Conservation (phyloP, 805 yeast genomes). For the Lachancea thermotolerans region DNA sequence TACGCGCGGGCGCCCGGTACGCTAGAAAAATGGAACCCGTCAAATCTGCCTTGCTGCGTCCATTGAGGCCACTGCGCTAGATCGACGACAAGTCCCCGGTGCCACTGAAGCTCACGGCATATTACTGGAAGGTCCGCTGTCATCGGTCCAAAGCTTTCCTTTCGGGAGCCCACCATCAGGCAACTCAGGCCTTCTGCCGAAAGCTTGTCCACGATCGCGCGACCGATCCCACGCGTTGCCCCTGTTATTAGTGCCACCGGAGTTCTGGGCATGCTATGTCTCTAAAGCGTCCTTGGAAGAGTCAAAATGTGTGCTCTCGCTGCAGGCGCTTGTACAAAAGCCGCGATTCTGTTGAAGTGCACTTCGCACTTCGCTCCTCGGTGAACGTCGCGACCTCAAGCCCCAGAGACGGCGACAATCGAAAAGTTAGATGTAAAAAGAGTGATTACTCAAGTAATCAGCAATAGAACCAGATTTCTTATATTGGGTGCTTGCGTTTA, state of each 20-base stretch:
- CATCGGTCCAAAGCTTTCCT: constrained; percentile 7
- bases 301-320: neutral
- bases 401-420: too few relatives aligned
- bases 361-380: too few relatives aligned
- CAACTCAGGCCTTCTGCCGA: constrained; percentile 23
- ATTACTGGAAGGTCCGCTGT: constrained; percentile 9
- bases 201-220: constrained; percentile 27
- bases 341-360: too few relatives aligned
- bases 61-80: constrained; percentile 27
- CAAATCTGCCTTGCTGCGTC: constrained; percentile 8
- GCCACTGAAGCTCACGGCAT: constrained; percentile 14
- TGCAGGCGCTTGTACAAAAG: too few relatives aligned
- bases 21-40: constrained; percentile 8
- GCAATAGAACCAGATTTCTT: too few relatives aligned
- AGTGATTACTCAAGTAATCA: too few relatives aligned
- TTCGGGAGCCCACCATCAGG: constrained; percentile 22
- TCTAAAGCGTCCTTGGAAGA: neutral
- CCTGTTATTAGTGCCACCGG: constrained; percentile 37
- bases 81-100: constrained; percentile 25
- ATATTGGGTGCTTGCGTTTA: too few relatives aligned
- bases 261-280: neutral
- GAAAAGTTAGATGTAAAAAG: too few relatives aligned
- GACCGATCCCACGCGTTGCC: constrained; percentile 40
- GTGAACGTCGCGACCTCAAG: too few relatives aligned
- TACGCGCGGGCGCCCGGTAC: neutral